phyloP scores from a whole-genome alignment of 257 asterid species.

The Solanum raphanifolium region DNA sequence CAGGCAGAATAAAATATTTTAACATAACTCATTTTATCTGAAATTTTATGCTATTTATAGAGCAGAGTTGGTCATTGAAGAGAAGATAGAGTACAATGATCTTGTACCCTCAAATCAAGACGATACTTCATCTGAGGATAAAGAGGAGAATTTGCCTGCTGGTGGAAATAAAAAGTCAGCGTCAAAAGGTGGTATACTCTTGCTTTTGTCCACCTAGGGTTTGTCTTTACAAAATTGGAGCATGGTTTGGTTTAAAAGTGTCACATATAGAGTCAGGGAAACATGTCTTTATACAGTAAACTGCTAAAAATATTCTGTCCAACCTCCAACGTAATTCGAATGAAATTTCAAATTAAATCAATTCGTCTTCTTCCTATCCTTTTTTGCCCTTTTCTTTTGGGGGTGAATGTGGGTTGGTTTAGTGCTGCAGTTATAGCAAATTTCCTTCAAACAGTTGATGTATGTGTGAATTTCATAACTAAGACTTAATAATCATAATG shows the following conservation, averaged over 20 bases:
- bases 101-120: slow-evolving; percentile 48
- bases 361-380: not conserved
- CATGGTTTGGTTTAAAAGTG: not conserved
- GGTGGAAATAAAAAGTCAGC: slow-evolving; percentile 19
- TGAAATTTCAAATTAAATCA: not conserved
- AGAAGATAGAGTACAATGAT: slow-evolving; percentile 82
- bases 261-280: not conserved
- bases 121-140: slow-evolving; percentile 21
- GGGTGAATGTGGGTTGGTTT: not conserved
- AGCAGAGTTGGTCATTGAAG: slow-evolving; percentile 73
- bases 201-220: not conserved
- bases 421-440: not conserved
- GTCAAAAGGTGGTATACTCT: slow-evolving; percentile 25
- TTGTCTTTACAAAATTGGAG: not conserved
- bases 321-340: not conserved
- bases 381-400: not conserved
- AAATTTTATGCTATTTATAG: slow-evolving; percentile 24
- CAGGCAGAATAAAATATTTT: not conserved
- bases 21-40: not conserved
- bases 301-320: not conserved
- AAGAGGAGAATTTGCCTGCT: slow-evolving; percentile 6
- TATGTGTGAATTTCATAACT: not conserved
- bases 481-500: not conserved
- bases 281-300: not conserved
- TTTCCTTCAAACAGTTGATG: not conserved